A percentile compares a stretch with the other conserved stretches of the same genome.
Conservation (phyloP, 257 asterid species). For the Verbascum thapsus region DNA sequence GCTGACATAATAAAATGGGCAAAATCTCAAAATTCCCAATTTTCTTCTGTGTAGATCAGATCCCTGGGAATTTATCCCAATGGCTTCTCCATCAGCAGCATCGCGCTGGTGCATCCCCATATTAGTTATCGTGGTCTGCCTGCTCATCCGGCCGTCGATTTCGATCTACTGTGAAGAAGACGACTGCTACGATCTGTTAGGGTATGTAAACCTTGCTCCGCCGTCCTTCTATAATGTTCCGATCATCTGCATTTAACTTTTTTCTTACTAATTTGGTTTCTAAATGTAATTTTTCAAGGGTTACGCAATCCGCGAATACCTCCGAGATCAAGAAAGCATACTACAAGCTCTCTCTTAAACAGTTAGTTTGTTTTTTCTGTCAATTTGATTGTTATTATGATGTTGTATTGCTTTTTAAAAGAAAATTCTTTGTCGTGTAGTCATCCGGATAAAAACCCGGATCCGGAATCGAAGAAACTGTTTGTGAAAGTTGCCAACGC, state of each 20-base stretch:
- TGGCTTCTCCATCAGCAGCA: slow-evolving; percentile 63
- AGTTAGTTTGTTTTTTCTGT: slow-evolving; percentile 42
- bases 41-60: no score
- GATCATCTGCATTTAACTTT: slow-evolving; percentile 6
- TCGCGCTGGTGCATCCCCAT: slow-evolving; percentile 55
- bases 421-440: slow-evolving; percentile 33
- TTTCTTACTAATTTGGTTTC: slow-evolving; percentile 14
- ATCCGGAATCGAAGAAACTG: slow-evolving; percentile 77
- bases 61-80: no score
- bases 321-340: slow-evolving; percentile 60
- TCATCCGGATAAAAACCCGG: slow-evolving; percentile 95
- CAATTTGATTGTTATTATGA: neutral
- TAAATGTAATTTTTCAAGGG: slow-evolving; percentile 46
- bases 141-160: slow-evolving; percentile 64
- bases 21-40: no score
- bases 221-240: neutral
- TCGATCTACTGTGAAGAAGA: slow-evolving; percentile 97
- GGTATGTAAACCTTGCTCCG: slow-evolving; percentile 42
- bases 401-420: slow-evolving; percentile 3
- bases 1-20: no score
- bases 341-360: slow-evolving; percentile 79
- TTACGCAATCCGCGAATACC: slow-evolving; percentile 52
- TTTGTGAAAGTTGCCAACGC: slow-evolving; percentile 93
- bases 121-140: slow-evolving; percentile 38
- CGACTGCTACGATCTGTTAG: slow-evolving; percentile 91